Conservation (phyloP, 352 stramenopile genomes). For the Phytophthora uliginosa region DNA sequence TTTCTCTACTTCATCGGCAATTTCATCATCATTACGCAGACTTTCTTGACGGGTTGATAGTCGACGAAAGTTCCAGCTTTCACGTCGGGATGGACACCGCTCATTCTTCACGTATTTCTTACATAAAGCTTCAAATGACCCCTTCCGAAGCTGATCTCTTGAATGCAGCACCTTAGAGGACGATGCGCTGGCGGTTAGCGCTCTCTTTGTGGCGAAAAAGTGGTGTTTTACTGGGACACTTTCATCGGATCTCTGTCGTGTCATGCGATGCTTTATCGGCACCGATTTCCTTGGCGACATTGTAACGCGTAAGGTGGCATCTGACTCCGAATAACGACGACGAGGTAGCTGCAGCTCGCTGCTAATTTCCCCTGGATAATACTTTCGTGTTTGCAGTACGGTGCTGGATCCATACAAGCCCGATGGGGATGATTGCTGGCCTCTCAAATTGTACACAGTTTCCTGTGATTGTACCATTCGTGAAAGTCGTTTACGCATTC, state of each 20-base stretch:
- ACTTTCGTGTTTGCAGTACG: neutral
- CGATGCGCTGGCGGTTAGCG: conserved; percentile 19
- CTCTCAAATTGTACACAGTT: conserved; percentile 19
- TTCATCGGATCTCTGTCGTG: conserved; percentile 26
- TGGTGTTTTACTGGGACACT: conserved; percentile 2
- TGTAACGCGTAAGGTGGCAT: conserved; percentile 5
- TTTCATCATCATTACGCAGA: conserved; percentile 15
- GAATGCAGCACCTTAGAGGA: conserved; percentile 26
- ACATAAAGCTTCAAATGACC: conserved; percentile 41
- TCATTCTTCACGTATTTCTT: conserved; percentile 41
- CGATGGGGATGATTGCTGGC: conserved; percentile 7
- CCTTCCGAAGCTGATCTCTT: conserved; percentile 24
- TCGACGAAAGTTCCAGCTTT: conserved; percentile 32
- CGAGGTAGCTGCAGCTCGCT: neutral
- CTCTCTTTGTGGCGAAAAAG: conserved; percentile 9
- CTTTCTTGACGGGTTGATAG: conserved; percentile 28
- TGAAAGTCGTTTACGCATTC: conserved; percentile 71
- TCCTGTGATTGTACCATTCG: conserved; percentile 24
- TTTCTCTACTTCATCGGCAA: conserved; percentile 18
- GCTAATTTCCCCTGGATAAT: neutral
- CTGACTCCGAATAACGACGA: conserved; percentile 40
- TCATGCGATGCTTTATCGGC: conserved; percentile 4
- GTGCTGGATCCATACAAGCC: neutral
- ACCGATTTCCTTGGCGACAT: neutral
- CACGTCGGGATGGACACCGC: conserved; percentile 13